phyloP scores from a whole-genome alignment of 345 rosid species.

The Hypericum perforatum region DNA sequence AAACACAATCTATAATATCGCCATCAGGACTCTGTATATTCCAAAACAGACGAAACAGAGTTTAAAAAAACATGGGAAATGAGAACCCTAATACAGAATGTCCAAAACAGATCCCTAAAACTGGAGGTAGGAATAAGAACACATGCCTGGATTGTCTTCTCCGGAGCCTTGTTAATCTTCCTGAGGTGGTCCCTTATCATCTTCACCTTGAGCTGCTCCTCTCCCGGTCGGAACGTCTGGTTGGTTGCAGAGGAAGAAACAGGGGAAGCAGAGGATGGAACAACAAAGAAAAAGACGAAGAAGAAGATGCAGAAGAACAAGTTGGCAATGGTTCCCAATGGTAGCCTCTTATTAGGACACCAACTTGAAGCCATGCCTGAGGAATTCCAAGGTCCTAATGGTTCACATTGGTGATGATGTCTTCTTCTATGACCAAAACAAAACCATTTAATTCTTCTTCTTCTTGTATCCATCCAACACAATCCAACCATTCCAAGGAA shows the following conservation, averaged over 20 bases:
- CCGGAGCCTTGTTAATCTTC: constrained; percentile 81
- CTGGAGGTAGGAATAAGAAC: neutral
- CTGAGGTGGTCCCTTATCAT: constrained; percentile 47
- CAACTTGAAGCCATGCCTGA: constrained; percentile 29
- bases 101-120: neutral
- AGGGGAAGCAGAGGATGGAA: constrained; percentile 29
- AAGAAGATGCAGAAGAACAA: constrained; percentile 35
- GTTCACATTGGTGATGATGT: constrained; percentile 38
- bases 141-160: constrained; percentile 36
- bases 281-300: constrained; percentile 18
- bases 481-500: neutral
- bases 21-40: constrained; percentile 71
- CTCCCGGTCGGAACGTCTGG: constrained; percentile 34
- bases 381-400: too few species aligned
- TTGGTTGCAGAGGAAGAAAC: constrained; percentile 34
- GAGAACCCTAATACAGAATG: neutral
- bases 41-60: constrained; percentile 5
- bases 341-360: constrained; percentile 17
- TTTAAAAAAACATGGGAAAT: constrained; percentile 8
- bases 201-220: constrained; percentile 48
- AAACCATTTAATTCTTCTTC: constrained; percentile 36
- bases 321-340: constrained; percentile 21
- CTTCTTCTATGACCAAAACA: constrained; percentile 43
- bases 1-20: constrained; percentile 76
- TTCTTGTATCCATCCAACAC: too few species aligned